Evolutionary conservation across 352 stramenopile genomes (phyloP), one percentile per base, ranked within the genome.

Genomic region (Phytophthora europaea): DNA sequence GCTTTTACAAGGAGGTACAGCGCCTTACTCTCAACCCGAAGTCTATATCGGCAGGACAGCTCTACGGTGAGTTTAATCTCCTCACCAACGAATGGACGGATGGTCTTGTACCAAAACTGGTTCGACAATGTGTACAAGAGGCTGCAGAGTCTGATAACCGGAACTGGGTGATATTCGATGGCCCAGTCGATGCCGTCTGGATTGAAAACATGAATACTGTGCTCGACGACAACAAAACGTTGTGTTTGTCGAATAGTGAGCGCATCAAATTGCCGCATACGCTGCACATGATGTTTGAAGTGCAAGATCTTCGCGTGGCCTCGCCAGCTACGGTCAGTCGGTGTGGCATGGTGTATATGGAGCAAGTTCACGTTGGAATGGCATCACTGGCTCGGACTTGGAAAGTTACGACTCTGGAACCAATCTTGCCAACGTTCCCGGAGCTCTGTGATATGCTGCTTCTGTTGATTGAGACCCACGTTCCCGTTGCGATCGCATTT

Each of bases 61-160:
- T 98, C 3, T 98, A 99, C 61, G 94, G 94, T 7, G 93, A 99
- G 62, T 98, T 99, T 68, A 98, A 98, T 63, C 62, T 94, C 38
- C 72, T 99, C 16, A 99, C 97, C 0, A 97, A 97, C 47, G 96
- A 99, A 65, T 99, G 96, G 96, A 97, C 92, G 8, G 96, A 99
- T 45, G 92, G 91, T 12, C 78, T 98, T 3, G 95, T 98, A 2
- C 94, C 95, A 0, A 98, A 97, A 47, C 88, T 99, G 20, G 97
- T 99, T 59, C 91, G 92, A 4, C 89, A 98, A 61, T 96, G 88
- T 50, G 88, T 97, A 1, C 77, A 88, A 18, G 89, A 94, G 70
- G 87, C 88, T 0, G 85, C 82, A 2, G 90, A 96, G 65, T 90
- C 73, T 0, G 90, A 97, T 31, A 89, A 91, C 26, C 87, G 91